phyloP scores from a whole-genome alignment of 768 basidiomycete species.

The Hebeloma cylindrosporum region DNA sequence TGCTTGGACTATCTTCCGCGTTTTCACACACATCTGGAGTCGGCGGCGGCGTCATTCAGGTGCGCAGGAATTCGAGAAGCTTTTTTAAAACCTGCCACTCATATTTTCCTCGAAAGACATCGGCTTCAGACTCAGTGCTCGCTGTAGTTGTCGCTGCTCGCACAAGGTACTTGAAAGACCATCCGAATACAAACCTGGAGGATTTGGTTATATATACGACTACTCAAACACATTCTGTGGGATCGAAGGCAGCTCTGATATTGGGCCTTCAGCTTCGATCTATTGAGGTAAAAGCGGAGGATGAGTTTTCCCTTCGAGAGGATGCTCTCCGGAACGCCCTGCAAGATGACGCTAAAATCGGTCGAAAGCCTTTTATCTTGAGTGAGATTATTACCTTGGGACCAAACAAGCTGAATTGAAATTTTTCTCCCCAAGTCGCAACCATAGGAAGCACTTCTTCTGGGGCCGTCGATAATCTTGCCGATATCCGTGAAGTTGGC shows the following conservation, averaged over 20 bases:
- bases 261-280: constrained; percentile 74
- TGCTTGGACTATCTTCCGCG: constrained; percentile 66
- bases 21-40: constrained; percentile 67
- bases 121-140: constrained; percentile 82
- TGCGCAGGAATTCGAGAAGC: too few relatives aligned
- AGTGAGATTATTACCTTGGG: constrained; percentile 44
- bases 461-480: constrained; percentile 79
- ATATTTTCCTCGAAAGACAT: too few relatives aligned
- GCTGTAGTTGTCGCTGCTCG: constrained; percentile 82
- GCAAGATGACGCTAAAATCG: constrained; percentile 58
- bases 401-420: not conserved
- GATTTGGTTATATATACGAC: constrained; percentile 84
- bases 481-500: constrained; percentile 75
- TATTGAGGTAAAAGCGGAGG: constrained; percentile 62
- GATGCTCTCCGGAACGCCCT: constrained; percentile 56
- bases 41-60: constrained; percentile 87
- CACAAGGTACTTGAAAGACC: constrained; percentile 45
- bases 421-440: constrained; percentile 60
- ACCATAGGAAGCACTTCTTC: constrained; percentile 93
- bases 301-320: constrained; percentile 71
- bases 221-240: constrained; percentile 88
- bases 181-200: constrained; percentile 52
- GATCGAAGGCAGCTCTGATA: constrained; percentile 72
- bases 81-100: too few relatives aligned
- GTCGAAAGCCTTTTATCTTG: constrained; percentile 76